These are phyloP conservation scores for Xylaria hypoxylon DNA, from an alignment of 2,329 filamentous ascomycete species.

Conservation along the genomic window DNA sequence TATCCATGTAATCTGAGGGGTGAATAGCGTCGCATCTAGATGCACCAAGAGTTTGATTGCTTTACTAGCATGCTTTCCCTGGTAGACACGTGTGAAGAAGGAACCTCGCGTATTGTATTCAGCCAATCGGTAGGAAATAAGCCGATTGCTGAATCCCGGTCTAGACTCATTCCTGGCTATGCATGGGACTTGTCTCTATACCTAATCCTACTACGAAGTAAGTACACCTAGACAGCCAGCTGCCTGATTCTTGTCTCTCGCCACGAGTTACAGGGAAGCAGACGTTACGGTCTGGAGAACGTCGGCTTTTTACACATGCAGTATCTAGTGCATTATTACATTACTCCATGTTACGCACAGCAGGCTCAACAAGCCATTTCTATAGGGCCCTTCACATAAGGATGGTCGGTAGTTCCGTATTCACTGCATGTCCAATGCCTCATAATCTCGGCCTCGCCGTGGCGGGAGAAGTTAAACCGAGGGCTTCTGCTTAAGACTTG, in stretches of 20 bases:
- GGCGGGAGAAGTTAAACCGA: background rate
- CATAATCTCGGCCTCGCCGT: conserved; percentile 5
- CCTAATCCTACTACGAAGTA: background rate
- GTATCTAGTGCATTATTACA: background rate
- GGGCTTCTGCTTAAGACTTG: background rate
- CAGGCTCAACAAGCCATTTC: background rate
- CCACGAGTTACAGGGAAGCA: background rate
- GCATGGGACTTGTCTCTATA: conserved; percentile 15
- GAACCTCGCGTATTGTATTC: background rate
- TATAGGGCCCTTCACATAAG: background rate
- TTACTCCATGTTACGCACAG: background rate
- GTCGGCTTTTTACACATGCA: conserved; percentile 24
- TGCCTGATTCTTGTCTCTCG: background rate
- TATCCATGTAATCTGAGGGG: background rate
- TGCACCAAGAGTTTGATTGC: background rate
- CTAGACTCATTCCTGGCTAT: background rate
- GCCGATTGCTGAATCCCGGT: conserved; percentile 1
- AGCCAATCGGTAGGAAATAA: conserved; percentile 20
- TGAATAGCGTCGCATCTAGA: conserved; percentile 3
- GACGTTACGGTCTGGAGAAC: background rate
- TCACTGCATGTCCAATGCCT: background rate
- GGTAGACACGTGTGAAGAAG: conserved; percentile 15
- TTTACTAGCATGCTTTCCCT: background rate
- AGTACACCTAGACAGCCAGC: too few relatives aligned
- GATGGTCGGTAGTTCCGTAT: background rate